Evolutionary conservation across 2,329 filamentous ascomycete genomes (phyloP), one percentile per base, ranked within the genome.

Genomic region (Elsinoe batatas): DNA sequence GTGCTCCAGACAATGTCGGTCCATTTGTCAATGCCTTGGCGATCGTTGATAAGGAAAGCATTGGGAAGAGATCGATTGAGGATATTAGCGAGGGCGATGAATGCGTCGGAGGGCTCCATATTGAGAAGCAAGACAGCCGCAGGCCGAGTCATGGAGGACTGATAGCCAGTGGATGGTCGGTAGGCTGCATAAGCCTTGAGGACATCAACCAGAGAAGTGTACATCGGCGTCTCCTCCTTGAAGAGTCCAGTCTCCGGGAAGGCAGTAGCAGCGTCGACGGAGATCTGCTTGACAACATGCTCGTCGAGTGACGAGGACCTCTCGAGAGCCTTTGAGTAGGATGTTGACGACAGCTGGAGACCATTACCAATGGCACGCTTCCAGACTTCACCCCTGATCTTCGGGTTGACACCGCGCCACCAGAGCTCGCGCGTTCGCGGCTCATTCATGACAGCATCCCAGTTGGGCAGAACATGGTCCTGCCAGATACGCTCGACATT

Each of bases 121-220:
- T 88, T 88, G 49, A 91, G 78, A 1, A 91, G 77, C 1, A 90
- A 76, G 13, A 90, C 73, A 0, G 83, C 88, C 1, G 87, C 86
- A 60, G 84, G 76, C 69, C 88, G 83, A 65, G 89, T 87, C 61
- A 84, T 87, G 54, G 87, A 86, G 59, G 79, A 77, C 57, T 88
- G 78, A 64, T 89, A 90, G 59, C 87, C 86, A 64, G 91, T 85
- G 65, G 93, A 88, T 61, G 83, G 85, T 58, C 88, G 79, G 69
- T 93, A 93, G 80, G 89, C 86, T 55, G 83, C 78, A 69, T 91
- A 91, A 5, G 88, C 88, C 63, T 83, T 83, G 58, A 91, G 75
- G 8, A 93, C 81, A 65, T 91, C 83, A 15, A 85, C 73, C 30
- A 93, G 73, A 36, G 79, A 76, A 57, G 81, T 74, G 65, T 91